Conservation (phyloP, 306 rosid species). For the Corylus heterophylla region DNA sequence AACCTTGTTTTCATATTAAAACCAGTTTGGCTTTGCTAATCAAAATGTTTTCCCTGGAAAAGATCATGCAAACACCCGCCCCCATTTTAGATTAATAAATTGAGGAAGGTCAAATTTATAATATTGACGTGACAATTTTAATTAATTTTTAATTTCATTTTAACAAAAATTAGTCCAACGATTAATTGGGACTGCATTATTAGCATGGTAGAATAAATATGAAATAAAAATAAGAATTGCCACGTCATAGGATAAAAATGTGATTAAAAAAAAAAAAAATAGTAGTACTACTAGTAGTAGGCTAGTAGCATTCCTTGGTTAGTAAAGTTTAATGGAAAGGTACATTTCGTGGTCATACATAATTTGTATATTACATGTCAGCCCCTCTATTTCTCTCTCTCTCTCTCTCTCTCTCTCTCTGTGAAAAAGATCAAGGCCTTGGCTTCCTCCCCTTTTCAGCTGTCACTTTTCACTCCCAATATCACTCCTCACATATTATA, state of each 20-base stretch:
- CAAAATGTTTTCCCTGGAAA: neutral
- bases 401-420: neutral
- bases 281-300: neutral
- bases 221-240: too few species aligned
- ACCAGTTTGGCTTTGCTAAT: neutral
- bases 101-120: too few species aligned
- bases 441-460: conserved; percentile 28
- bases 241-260: too few species aligned
- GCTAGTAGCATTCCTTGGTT: too few species aligned
- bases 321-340: conserved; percentile 9
- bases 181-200: too few species aligned
- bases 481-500: neutral
- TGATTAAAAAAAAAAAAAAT: neutral
- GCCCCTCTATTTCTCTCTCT: conserved; percentile 4
- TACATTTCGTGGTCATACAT: conserved; percentile 28
- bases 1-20: neutral
- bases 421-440: neutral
- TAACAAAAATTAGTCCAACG: too few species aligned
- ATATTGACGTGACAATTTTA: too few species aligned
- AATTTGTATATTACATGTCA: conserved; percentile 10
- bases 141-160: too few species aligned
- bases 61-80: neutral
- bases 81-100: neutral
- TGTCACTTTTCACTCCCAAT: conserved; percentile 25
- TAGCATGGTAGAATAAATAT: too few species aligned